Evolutionary conservation across 225 moss, liverwort and hornwort genomes (phyloP).

Genomic region (Climacium dendroides): DNA sequence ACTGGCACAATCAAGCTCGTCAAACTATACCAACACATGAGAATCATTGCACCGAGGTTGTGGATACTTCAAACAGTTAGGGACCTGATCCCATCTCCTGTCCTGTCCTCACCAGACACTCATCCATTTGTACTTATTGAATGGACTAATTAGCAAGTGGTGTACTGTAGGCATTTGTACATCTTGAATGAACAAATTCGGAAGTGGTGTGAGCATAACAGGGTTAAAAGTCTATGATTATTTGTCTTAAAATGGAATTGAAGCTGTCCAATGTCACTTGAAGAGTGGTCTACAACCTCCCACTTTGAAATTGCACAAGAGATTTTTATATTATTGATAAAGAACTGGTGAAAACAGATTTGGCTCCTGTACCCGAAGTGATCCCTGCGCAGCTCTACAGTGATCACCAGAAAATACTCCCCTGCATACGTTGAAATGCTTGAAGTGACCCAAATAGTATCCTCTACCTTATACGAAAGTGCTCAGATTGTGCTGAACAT

Average conservation of each 20-base stretch:
- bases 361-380: background rate
- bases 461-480: background rate
- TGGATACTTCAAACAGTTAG: no score
- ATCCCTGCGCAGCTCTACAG: background rate
- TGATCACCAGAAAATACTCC: background rate
- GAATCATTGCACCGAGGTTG: background rate
- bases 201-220: background rate
- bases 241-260: background rate
- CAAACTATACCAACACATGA: background rate
- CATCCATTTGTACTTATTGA: background rate
- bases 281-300: background rate
- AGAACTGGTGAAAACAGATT: background rate
- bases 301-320: background rate
- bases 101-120: background rate
- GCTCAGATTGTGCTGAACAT: background rate
- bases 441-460: background rate
- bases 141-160: background rate
- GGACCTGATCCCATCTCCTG: background rate
- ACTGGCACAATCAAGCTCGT: background rate
- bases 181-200: background rate
- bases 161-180: background rate
- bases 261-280: background rate
- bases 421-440: background rate
- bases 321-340: no score
- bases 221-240: background rate